Evolutionary conservation across 1,139 yeast species (phyloP), one percentile per base, ranked within the genome.

Genomic region (Suhomyces yuchorum): DNA sequence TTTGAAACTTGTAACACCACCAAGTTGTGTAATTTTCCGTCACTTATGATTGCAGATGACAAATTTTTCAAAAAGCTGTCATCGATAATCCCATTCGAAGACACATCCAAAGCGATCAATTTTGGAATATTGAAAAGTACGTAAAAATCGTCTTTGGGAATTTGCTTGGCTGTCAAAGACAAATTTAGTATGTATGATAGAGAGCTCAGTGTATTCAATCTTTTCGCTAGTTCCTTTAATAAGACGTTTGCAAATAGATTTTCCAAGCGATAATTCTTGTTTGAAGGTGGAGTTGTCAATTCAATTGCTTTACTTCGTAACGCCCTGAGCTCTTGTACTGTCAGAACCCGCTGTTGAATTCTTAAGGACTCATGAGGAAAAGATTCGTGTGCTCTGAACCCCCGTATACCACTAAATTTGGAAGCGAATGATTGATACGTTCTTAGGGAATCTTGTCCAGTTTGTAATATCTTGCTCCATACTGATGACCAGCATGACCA

Each of bases 101-200:
- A 70, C 8, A 75, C 44, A 50, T 73, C 69, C 36, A 75, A 56
- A 2, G 68, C 75, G 14, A 61, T 59, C 36, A 75, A 57, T 41
- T 59, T 60, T 14, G 63, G 60, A 9, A 72, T 51, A 47, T 68
- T 70, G 51, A 71, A 64, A 2, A 74, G 37, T 36, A 56, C 42
- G 38, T 69, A 60, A 37, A 57, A 60, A 24, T 67, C 70, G 17
- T 67, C 70, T 23, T 60, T 52, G 4, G 59, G 22, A 3, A 42
- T 12, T 57, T 43, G 4, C 39, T 47, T 33, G 49, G 51, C 30
- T 30, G 41, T 50, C 22, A 56, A 50, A 24, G 59, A 54, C 8
- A 55, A 19, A 34, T 56, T 57, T 15, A 60, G 49, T 26, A 53
- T 38, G 3, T 66, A 58, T 44, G 59, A 54, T 1, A 43, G 42